Base-by-base conservation (phyloP, 805 yeast genomes). In the Spathaspora hagerdaliae region DNA sequence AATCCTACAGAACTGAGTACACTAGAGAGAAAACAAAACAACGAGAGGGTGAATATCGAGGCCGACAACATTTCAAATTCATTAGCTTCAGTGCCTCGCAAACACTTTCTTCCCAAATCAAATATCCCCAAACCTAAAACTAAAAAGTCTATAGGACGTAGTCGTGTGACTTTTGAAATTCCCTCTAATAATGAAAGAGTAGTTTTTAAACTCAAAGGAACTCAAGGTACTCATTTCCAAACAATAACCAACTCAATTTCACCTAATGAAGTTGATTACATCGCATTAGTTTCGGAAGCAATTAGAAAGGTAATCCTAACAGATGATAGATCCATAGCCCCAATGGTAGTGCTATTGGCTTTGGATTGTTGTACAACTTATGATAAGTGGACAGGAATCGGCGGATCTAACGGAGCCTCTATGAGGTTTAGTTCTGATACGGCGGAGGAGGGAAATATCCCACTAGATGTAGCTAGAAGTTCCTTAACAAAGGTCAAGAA, bases 331-430 rank as follows among this genome's bases (percentile, higher is more conserved):
- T 80, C 83, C 26, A 84, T 81, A 50, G 94, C 91, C 1, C 96
- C 96, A 8, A 80, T 84, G 12, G 68, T 88, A 36, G 80, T 88
- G 24, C 79, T 96, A 56, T 74, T 87, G 45, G 85, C 96, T 27
- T 88, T 96, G 96, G 96, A 88, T 61, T 78, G 84, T 32, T 78
- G 87, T 46, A 96, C 95, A n/a, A 86, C 94, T 14, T 89, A 74
- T 63, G 88, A 87, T 56, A 69, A 69, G 52, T 60, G 64, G n/a
- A 66, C 59, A 26, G 65, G 67, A 7, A 67, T 71, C 13, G 88
- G 87, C 38, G 88, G 89, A 2, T 80, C 87, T 1, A 81, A 74
- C 55, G 88, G 89, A 38, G 89, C 88, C 39, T 57, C 63, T 6
- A 61, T 61, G 65, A 52, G 64, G 39, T 60, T 57, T 45, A 31